phyloP scores from a whole-genome alignment of 2,329 filamentous ascomycete species.

The Dothistroma septosporum region DNA sequence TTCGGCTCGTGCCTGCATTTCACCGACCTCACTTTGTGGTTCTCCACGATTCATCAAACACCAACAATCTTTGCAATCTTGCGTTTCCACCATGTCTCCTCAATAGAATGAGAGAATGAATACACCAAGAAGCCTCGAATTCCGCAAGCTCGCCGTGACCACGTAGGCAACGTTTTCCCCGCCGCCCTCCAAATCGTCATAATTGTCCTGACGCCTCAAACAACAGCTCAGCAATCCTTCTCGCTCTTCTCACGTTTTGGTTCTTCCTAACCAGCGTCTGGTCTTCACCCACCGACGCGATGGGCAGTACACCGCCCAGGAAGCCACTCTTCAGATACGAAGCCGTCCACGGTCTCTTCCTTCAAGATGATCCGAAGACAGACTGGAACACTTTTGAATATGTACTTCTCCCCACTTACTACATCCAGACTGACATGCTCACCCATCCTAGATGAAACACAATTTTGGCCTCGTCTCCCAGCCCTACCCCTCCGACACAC shows the following conservation, averaged over 20 bases:
- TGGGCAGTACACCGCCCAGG: neutral
- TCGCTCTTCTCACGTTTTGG: slow-evolving; percentile 1
- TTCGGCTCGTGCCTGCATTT: neutral
- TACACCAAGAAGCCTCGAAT: neutral
- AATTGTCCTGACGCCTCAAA: neutral
- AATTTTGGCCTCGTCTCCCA: slow-evolving; percentile 49
- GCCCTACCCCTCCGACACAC: slow-evolving; percentile 34
- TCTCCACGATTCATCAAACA: neutral
- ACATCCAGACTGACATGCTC: neutral
- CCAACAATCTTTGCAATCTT: neutral
- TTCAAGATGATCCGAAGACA: slow-evolving; percentile 49
- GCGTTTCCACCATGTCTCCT: neutral
- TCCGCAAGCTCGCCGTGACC: neutral
- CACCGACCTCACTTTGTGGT: neutral
- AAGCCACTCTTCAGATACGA: slow-evolving; percentile 22
- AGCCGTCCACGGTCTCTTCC: slow-evolving; percentile 47
- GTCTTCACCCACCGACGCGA: neutral
- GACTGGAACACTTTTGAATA: slow-evolving; percentile 48
- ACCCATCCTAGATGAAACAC: slow-evolving; percentile 17
- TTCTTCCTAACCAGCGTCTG: neutral
- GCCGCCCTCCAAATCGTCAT: too few relatives aligned
- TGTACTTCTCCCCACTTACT: slow-evolving; percentile 31
- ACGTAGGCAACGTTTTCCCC: neutral
- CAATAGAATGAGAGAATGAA: slow-evolving; percentile 3
- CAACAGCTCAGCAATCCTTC: slow-evolving; percentile 1